Evolutionary conservation across 2,329 filamentous ascomycete genomes (phyloP).

Genomic region (Sporothrix dimorphospora): DNA sequence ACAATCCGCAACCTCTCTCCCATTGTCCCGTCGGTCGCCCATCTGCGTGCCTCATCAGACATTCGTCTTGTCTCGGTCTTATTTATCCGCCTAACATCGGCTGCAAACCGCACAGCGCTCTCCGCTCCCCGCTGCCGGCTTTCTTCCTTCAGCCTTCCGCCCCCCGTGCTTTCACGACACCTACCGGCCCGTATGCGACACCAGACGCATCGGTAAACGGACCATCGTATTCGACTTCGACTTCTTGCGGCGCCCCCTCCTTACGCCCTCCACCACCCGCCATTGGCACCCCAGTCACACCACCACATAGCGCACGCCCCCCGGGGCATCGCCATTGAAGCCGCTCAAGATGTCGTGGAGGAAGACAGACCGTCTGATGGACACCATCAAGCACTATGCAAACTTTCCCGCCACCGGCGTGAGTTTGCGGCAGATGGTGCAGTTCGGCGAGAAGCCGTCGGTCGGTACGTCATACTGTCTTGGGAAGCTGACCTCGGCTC

Average conservation of each 20-base stretch:
- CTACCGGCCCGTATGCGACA: slow-evolving; percentile 17
- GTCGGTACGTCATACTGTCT: slow-evolving; percentile 62
- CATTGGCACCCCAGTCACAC: slow-evolving; percentile 23
- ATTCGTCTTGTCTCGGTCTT: slow-evolving; percentile 23
- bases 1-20: background rate
- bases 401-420: slow-evolving; percentile 96
- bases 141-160: background rate
- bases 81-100: slow-evolving; percentile 25
- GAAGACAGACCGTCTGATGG: slow-evolving; percentile 86
- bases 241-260: background rate
- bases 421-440: slow-evolving; percentile 97
- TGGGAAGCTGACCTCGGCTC: background rate
- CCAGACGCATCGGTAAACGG: background rate
- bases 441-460: slow-evolving; percentile 93
- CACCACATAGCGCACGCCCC: slow-evolving; percentile 12
- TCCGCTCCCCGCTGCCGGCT: background rate
- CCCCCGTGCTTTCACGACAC: background rate
- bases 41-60: slow-evolving; percentile 5
- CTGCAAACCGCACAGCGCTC: slow-evolving; percentile 6
- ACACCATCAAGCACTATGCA: slow-evolving; percentile 96
- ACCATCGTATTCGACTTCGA: background rate
- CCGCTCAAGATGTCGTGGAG: slow-evolving; percentile 82
- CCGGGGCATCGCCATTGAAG: slow-evolving; percentile 13
- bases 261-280: background rate
- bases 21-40: background rate